These are phyloP conservation scores for Cornus kousa DNA, from an alignment of 148 eudicot genomes.

Conservation along the genomic window DNA sequence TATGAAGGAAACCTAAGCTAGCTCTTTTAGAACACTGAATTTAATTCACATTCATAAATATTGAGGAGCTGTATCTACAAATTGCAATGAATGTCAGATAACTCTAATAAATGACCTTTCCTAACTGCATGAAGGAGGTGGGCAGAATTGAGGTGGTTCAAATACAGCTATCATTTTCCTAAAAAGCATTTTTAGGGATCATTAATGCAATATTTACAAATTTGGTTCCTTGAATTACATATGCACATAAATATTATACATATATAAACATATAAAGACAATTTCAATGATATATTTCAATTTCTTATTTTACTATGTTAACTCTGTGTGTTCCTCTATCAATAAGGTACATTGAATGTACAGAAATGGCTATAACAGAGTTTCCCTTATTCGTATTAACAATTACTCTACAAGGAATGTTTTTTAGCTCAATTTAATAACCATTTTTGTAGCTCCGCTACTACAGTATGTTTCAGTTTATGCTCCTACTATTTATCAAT, in stretches of 20 bases:
- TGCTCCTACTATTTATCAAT: too few relatives aligned
- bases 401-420: too few relatives aligned
- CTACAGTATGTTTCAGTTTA: too few relatives aligned
- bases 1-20: background rate
- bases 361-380: too few relatives aligned
- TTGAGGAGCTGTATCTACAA: background rate
- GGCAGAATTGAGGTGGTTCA: background rate
- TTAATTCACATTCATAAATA: background rate
- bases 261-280: too few relatives aligned
- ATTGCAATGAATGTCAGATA: background rate
- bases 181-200: background rate
- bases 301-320: too few relatives aligned
- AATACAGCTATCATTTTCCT: background rate
- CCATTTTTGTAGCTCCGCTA: too few relatives aligned
- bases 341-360: too few relatives aligned
- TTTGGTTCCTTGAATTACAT: background rate
- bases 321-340: too few relatives aligned
- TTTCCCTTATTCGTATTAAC: too few relatives aligned
- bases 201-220: background rate
- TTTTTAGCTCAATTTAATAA: too few relatives aligned
- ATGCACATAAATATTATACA: background rate
- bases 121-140: background rate
- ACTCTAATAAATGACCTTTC: background rate
- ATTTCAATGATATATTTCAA: background rate
- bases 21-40: background rate